Evolutionary conservation across 768 basidiomycete species (phyloP), one percentile per base, ranked within the genome.

Genomic region (Serendipita indica): DNA sequence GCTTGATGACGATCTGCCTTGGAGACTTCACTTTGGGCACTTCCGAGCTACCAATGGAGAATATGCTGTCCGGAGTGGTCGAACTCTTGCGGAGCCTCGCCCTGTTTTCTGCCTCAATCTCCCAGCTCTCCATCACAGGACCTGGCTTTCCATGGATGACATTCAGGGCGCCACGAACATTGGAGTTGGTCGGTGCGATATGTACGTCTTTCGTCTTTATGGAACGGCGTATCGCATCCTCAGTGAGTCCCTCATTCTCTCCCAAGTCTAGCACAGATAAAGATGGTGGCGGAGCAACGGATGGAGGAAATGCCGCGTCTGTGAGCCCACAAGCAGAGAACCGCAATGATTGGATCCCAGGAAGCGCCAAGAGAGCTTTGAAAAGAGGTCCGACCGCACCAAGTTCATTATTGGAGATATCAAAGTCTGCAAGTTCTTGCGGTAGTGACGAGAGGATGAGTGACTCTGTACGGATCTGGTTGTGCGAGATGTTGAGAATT

Each of bases 141-240:
- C 86, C 71, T 63, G 75, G 76, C 71, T 86, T 87, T 14, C 87
- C 89, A 1, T 87, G 73, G 16, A 81, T 71, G 18, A 89, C 71
- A 49, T 76, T 74, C 2, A 78, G 65, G 0, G 76, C 71, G 16
- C 81, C 82, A 35, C 72, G 71, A 2, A 73, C 72, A 5, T 79
- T 78, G 39, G 79, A 77, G 32, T 80, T 78, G 14, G 27, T 54
- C 18, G 16, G 62, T 33, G 79, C 78, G 28, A 75, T 64, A 59
- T 84, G 79, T 60, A 78, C 82, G 56, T 72, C 74, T 16, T 86
- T 63, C 4, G 73, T 71, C 66, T 81, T 66, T 33, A 88, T 68
- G 2, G 78, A 75, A 2, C 66, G 63, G 28, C 74, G 66, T 5
- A 81, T 69, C 10, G 69, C 69, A n/a, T 75, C 75, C 20, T 69